A percentile compares a stretch with the other conserved stretches of the same genome.
These are phyloP conservation scores for Ascochyta clinopodiicola DNA, from an alignment of 2,329 filamentous ascomycete species.

Conservation along the genomic window DNA sequence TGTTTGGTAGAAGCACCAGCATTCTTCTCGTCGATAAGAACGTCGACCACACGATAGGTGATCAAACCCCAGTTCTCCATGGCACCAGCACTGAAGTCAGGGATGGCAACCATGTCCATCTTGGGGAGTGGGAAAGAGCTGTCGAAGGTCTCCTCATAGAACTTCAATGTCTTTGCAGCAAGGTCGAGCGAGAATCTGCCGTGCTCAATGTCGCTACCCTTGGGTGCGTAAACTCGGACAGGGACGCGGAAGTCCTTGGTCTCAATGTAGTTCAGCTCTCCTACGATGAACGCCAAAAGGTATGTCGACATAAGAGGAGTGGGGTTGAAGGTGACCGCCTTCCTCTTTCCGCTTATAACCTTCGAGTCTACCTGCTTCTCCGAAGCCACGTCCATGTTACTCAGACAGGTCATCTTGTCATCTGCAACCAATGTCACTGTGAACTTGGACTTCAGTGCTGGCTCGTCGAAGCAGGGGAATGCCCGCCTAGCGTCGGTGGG, in stretches of 20 bases:
- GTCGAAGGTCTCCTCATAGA: slow-evolving; percentile 95
- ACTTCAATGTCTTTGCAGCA: slow-evolving; percentile 85
- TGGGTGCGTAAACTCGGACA: slow-evolving; percentile 91
- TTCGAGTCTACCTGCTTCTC: slow-evolving; percentile 75
- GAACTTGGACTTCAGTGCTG: slow-evolving; percentile 90
- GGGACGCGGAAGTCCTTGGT: slow-evolving; percentile 90
- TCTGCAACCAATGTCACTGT: slow-evolving; percentile 90
- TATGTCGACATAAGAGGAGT: slow-evolving; percentile 97
- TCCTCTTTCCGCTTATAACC: slow-evolving; percentile 70
- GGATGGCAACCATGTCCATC: slow-evolving; percentile 96
- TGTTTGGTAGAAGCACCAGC: slow-evolving; percentile 90
- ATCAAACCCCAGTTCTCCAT: slow-evolving; percentile 99
- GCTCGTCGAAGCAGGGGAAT: slow-evolving; percentile 97
- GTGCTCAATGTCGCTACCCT: slow-evolving; percentile 87
- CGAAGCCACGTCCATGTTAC: slow-evolving; percentile 93
- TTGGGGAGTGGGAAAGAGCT: slow-evolving; percentile 87
- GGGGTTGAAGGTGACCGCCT: slow-evolving; percentile 89
- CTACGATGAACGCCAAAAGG: slow-evolving; percentile 90
- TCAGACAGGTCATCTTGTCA: slow-evolving; percentile 87
- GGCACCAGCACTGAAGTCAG: slow-evolving; percentile 92
- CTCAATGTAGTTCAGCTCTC: slow-evolving; percentile 92
- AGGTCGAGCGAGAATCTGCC: slow-evolving; percentile 90
- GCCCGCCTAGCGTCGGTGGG: slow-evolving; percentile 90
- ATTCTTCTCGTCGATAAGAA: slow-evolving; percentile 89
- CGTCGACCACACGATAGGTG: slow-evolving; percentile 90